These are phyloP conservation scores for Erucastrum elatum DNA, from an alignment of 345 rosid genomes.

Conservation along the genomic window DNA sequence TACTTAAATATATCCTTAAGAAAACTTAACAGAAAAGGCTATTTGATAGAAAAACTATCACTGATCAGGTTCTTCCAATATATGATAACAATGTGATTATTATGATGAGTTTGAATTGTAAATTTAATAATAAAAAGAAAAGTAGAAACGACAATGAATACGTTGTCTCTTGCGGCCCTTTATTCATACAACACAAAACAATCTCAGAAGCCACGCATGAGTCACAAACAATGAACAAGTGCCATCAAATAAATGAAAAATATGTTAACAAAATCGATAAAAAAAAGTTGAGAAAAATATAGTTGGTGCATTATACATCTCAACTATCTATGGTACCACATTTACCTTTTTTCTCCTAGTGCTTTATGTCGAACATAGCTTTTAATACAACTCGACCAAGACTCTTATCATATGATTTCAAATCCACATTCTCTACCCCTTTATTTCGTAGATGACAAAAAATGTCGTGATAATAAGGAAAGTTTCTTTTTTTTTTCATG, in stretches of 20 bases:
- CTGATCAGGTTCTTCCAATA: neutral
- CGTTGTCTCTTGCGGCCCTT: constrained; percentile 31
- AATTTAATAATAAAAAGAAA: constrained; percentile 11
- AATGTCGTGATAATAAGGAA: constrained; percentile 1
- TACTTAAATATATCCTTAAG: neutral
- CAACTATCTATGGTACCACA: constrained; percentile 27
- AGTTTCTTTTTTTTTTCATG: neutral
- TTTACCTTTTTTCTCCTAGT: neutral
- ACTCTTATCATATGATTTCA: constrained; percentile 27
- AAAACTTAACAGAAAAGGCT: neutral
- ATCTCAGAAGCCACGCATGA: constrained; percentile 28
- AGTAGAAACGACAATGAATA: constrained; percentile 16
- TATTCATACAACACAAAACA: constrained; percentile 20
- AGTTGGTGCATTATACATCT: constrained; percentile 20
- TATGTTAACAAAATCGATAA: neutral
- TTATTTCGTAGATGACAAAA: constrained; percentile 5
- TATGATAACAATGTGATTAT: constrained; percentile 9
- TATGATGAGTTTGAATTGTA: constrained; percentile 4
- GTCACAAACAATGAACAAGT: constrained; percentile 29
- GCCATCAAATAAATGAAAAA: constrained; percentile 11
- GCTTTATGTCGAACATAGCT: constrained; percentile 26
- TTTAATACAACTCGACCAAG: constrained; percentile 15
- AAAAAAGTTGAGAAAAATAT: constrained; percentile 10
- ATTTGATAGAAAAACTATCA: neutral
- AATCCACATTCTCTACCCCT: neutral